Evolutionary conservation across 352 stramenopile genomes (phyloP), one percentile per base, ranked within the genome.

Genomic region (Blastocystis sp.): DNA sequence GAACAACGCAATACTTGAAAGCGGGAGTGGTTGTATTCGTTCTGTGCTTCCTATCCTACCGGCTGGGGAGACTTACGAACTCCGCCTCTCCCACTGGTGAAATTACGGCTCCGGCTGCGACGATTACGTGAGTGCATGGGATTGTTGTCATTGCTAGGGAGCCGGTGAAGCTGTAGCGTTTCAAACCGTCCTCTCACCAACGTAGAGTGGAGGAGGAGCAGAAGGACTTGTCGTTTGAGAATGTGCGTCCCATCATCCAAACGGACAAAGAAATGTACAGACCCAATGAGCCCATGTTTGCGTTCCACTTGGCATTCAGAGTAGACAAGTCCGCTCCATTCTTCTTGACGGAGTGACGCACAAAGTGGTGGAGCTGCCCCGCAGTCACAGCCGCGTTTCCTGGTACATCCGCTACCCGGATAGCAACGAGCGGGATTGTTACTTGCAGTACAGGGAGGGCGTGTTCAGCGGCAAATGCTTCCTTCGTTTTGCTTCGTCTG

Each of bases 221-320:
- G 48, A 34, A 34, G 28, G 5, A 7, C 48, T 7, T 56, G 5
- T 56, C 48, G 48, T 56, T 17, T 14, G 48, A 56, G 48, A 56
- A 56, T 14, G 40, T 74, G 40, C 64, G 64, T n/a, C 23, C 64
- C 19, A 74, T 74, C 45, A 74, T 74, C 40, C 64, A 74, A 74
- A 74, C 41, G 64, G 64, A 74, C 41, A 74, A 74, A 28, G 64
- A 74, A 74, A 41, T 74, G 34, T 74, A 74, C 41, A 9, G 21
- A 48, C 64, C 64, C 17, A 19, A 1, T 3, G 64, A 74, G 43
- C 10, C 40, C 48, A 56, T 56, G 48, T 56, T 17, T 56, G 48
- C 48, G 48, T 7, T 56, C 14, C 48, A 17, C 5, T 56, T 14
- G 5, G 0, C 14, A 56, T 56, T 14, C 5, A 56, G 5, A 7